These are phyloP conservation scores for Xylaria sp. DNA, from an alignment of 2,329 filamentous ascomycete species.

Conservation along the genomic window DNA sequence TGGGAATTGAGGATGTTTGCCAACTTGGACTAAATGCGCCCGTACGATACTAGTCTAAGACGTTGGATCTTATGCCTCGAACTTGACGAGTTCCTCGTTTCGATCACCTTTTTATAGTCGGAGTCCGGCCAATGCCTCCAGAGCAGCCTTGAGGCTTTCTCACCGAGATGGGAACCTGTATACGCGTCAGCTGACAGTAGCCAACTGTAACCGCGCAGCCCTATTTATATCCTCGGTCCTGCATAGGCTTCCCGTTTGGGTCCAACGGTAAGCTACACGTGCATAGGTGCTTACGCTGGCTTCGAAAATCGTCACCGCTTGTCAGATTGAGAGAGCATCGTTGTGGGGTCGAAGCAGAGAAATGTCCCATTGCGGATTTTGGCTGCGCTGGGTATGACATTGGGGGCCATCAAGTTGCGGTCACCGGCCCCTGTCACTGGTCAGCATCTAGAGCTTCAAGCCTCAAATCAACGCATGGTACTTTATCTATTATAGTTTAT, in stretches of 20 bases:
- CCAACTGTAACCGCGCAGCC: constrained; percentile 14
- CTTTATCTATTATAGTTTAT: background rate
- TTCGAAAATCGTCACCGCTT: constrained; percentile 28
- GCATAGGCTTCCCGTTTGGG: background rate
- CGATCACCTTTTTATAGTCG: constrained; percentile 12
- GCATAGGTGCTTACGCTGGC: constrained; percentile 18
- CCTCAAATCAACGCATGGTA: background rate
- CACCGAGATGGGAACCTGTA: constrained; percentile 12
- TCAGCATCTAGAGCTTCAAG: background rate
- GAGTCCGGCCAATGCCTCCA: background rate
- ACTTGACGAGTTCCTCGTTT: background rate
- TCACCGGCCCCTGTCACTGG: background rate
- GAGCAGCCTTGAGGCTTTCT: background rate
- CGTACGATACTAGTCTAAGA: background rate
- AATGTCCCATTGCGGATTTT: background rate
- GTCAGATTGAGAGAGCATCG: constrained; percentile 14
- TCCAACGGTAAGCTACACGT: background rate
- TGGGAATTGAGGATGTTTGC: background rate
- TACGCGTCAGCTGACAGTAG: constrained; percentile 26
- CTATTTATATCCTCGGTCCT: constrained; percentile 11
- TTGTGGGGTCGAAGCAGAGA: background rate
- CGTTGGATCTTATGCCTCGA: background rate
- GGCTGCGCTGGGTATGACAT: background rate
- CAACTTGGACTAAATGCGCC: background rate
- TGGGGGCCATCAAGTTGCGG: background rate